Conservation (phyloP, 441 rosid species). For the Sinapis alba region DNA sequence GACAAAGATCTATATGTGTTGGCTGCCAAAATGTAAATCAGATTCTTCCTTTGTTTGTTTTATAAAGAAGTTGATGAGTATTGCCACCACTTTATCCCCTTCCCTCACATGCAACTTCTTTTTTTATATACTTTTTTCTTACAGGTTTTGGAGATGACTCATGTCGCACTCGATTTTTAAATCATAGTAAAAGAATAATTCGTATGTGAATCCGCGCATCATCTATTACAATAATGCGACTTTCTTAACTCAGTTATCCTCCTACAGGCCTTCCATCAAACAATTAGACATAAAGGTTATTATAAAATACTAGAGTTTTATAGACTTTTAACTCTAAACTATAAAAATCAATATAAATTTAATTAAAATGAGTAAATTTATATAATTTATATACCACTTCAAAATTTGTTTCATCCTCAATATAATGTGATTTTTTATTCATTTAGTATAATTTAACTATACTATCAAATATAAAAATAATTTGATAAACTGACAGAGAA, state of each 20-base stretch:
- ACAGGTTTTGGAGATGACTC: slow-evolving; percentile 26
- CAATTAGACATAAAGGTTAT: neutral
- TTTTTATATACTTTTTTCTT: neutral
- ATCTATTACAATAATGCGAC: slow-evolving; percentile 1
- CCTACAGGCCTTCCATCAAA: neutral
- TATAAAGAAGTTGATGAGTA: slow-evolving; percentile 8
- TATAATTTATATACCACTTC: neutral
- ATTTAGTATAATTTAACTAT: too few relatives aligned
- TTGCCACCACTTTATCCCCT: slow-evolving; percentile 18
- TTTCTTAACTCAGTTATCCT: neutral
- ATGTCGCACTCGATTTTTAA: slow-evolving; percentile 19
- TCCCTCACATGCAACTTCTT: slow-evolving; percentile 28
- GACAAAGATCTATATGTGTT: slow-evolving; percentile 19
- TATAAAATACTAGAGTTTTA: neutral
- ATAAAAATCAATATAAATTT: neutral
- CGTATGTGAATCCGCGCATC: neutral
- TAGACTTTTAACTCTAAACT: neutral
- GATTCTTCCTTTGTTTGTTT: slow-evolving; percentile 27
- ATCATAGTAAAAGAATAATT: neutral
- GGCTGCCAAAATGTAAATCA: slow-evolving; percentile 15
- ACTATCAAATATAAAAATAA: too few relatives aligned
- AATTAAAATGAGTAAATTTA: neutral
- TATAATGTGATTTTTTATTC: neutral
- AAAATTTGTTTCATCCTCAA: neutral
- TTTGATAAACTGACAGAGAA: neutral